Conservation (phyloP, 2,329 filamentous ascomycete species). For the Exophiala calicioides region DNA sequence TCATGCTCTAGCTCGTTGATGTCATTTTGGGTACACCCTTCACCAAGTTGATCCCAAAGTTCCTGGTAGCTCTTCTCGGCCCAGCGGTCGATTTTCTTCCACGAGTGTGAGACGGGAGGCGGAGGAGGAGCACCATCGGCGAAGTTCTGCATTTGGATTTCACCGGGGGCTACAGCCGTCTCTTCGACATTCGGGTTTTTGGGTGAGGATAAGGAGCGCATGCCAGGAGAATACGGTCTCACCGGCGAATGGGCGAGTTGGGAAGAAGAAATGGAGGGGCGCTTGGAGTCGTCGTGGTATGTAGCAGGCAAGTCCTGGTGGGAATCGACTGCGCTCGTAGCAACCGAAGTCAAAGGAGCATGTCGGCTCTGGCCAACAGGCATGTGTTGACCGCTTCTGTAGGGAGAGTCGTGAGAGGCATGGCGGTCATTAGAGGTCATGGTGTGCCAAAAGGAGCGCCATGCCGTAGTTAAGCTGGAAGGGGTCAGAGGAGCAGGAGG, state of each 20-base stretch:
- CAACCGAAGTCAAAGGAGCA: slow-evolving; percentile 80
- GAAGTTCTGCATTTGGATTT: slow-evolving; percentile 97
- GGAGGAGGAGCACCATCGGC: slow-evolving; percentile 86
- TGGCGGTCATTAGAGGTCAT: slow-evolving; percentile 80
- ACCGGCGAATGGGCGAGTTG: slow-evolving; percentile 57
- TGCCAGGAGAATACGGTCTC: slow-evolving; percentile 84
- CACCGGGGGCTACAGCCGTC: slow-evolving; percentile 65
- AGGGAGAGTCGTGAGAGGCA: slow-evolving; percentile 89
- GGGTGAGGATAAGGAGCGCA: slow-evolving; percentile 64
- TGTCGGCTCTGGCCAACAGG: slow-evolving; percentile 81
- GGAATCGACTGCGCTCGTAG: slow-evolving; percentile 82
- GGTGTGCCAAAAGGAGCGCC: slow-evolving; percentile 93
- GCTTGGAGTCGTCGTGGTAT: slow-evolving; percentile 72
- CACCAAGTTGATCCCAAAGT: slow-evolving; percentile 87
- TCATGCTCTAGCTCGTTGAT: slow-evolving; percentile 96
- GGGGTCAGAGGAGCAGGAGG: slow-evolving; percentile 13
- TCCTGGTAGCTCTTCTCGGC: slow-evolving; percentile 93
- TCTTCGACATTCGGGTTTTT: slow-evolving; percentile 27
- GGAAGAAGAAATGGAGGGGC: slow-evolving; percentile 53
- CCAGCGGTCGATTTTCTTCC: slow-evolving; percentile 93
- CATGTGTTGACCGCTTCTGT: slow-evolving; percentile 85
- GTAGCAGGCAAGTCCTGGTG: slow-evolving; percentile 77
- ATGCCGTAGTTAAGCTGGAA: slow-evolving; percentile 48
- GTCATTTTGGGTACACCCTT: slow-evolving; percentile 90
- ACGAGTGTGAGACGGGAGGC: slow-evolving; percentile 84